Evolutionary conservation across 2,329 filamentous ascomycete genomes (phyloP), one percentile per base, ranked within the genome.

Genomic region (Stachybotrys elegans): DNA sequence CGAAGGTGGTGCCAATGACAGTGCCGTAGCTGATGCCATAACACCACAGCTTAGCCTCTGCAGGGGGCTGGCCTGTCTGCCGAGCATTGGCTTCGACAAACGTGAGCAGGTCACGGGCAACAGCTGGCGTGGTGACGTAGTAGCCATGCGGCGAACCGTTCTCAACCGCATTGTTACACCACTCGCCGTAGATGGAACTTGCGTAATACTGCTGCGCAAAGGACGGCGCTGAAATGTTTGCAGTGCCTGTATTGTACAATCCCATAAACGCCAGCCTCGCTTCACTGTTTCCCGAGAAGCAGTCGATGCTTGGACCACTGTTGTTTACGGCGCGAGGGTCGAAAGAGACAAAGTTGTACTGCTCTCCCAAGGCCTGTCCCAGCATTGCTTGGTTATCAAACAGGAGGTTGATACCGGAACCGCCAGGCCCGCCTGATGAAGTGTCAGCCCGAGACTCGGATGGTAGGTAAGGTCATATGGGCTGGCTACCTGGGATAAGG

Each of bases 311-410:
- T 27, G 43, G 46, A 3, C 54, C 57, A 48, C 58, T 66, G 50
- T 64, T 62, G 44, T 60, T 61, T 23, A 69, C 62, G 8, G 66
- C 66, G 25, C 67, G 63, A 48, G 67, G 66, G 47, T 70, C 67
- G 51, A 65, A 70, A 32, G 63, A 66, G 47, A 70, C 58, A 39
- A 66, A 51, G 54, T 69, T 68, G 53, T 68, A 69, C 48, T 69
- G 61, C 44, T 67, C 65, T 49, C 63, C 63, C 35, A 68, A 56
- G 5, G 60, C 48, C 35, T 54, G 45, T 27, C 51, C 51, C 40
- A 52, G 43, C 13, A 59, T 40, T 32, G 45, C 2, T 43, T 42
- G 37, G 39, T 48, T 43, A 38, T 43, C 2, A 40, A 51, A 37
- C n/a, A 67, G 51, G 22, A 60, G 52, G 16, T 59, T 57, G 20